Evolutionary conservation across 345 rosid species (phyloP).

Genomic region (Moringa oleifera): DNA sequence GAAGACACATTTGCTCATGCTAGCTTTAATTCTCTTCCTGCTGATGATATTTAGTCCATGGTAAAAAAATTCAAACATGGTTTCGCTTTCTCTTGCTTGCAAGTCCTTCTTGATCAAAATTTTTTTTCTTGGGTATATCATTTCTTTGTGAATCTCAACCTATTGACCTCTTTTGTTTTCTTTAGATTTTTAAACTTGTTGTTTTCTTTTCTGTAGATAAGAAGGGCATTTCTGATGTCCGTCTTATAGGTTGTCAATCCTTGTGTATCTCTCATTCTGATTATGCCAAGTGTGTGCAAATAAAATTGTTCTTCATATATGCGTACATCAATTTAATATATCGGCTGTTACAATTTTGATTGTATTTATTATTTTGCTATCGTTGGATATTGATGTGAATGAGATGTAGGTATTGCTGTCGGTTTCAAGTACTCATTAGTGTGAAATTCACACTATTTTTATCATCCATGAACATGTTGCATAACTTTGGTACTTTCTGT

Average conservation of each 20-base stretch:
- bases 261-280: constrained; percentile 1
- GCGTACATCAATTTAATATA: no score
- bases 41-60: constrained; percentile 14
- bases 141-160: constrained; percentile 15
- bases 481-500: no score
- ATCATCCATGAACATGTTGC: no score
- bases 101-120: constrained; percentile 21
- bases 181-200: constrained; percentile 18
- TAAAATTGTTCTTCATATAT: constrained; percentile 7
- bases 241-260: constrained; percentile 17
- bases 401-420: neutral
- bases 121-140: constrained; percentile 13
- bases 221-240: constrained; percentile 35
- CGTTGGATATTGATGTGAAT: no score
- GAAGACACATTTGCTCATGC: constrained; percentile 13
- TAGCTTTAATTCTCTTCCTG: constrained; percentile 18
- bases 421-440: neutral
- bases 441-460: no score
- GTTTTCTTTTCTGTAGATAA: constrained; percentile 16
- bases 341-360: no score
- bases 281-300: constrained; percentile 15
- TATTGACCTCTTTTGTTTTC: constrained; percentile 11
- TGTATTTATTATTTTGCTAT: neutral
- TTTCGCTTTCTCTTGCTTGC: constrained; percentile 27
- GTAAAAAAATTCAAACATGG: constrained; percentile 19